phyloP scores from a whole-genome alignment of 2,329 filamentous ascomycete species.

The Sarocladium kiliense region DNA sequence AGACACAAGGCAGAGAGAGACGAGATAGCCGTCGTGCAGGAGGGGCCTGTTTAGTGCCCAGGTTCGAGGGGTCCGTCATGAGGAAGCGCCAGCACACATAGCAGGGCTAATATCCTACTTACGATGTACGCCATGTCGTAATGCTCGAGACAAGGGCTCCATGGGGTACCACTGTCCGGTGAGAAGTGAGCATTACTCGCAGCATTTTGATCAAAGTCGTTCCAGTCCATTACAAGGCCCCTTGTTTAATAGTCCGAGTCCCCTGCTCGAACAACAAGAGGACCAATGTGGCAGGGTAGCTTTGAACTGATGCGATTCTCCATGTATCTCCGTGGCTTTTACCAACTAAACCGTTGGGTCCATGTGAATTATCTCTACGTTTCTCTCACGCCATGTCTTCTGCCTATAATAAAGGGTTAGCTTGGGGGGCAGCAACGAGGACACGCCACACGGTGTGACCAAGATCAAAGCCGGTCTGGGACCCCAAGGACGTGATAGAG shows the following conservation, averaged over 20 bases:
- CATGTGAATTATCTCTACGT: not conserved
- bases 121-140: constrained; percentile 2
- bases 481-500: not conserved
- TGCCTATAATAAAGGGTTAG: too few species aligned
- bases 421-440: too few species aligned
- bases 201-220: constrained; percentile 1
- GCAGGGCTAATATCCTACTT: constrained; percentile 6
- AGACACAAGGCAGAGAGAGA: constrained; percentile 1
- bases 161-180: not conserved
- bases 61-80: constrained; percentile 2
- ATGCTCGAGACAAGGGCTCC: constrained; percentile 3
- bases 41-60: constrained; percentile 5
- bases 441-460: not conserved
- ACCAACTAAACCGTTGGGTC: not conserved
- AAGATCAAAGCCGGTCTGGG: not conserved
- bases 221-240: not conserved
- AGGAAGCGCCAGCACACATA: constrained; percentile 3
- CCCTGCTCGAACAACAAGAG: not conserved
- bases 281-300: not conserved
- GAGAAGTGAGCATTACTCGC: constrained; percentile 2
- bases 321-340: not conserved
- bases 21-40: constrained; percentile 6
- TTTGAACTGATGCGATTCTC: not conserved
- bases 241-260: constrained; percentile 5
- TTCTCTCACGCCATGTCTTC: too few species aligned